Evolutionary conservation across 352 stramenopile genomes (phyloP), one percentile per base, ranked within the genome.

Genomic region (Globisporangium rhizosaccharum): DNA sequence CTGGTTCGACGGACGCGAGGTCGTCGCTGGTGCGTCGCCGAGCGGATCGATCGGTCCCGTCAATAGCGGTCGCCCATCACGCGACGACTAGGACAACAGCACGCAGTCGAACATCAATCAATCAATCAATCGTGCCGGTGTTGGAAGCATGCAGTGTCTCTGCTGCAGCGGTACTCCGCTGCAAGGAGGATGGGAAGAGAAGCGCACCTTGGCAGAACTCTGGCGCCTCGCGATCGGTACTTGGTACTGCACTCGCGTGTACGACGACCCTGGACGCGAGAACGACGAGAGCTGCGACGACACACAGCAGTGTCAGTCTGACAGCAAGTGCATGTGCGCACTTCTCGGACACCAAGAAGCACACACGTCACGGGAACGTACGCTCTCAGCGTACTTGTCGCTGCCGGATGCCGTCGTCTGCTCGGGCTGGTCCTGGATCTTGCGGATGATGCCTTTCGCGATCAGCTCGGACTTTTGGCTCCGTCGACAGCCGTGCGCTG

Each of bases 191-290:
- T 18, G 15, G 14, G 26, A 15, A 18, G 9, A 25, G 18, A 56
- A 2, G 46, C 48, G 5, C 50, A 90, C 77, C 68, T 87, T 90
- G 25, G 65, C 62, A 20, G 75, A 68, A 23, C 67, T 72, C 51
- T 72, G 67, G 37, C 77, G 74, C 33, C 72, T 81, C 33, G 54
- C 67, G 0, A 76, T 66, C 1, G 76, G 74, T 0, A 75, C 76
- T 28, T 87, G 71, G 57, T 85, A 74, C 48, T 90, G 79, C 10
- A 78, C 80, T 46, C 79, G 62, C 25, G 68, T 76, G 62, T 92
- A 92, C 18, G 83, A 80, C 1, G 83, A 92, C 15, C 80, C 83
- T 12, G 83, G 83, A 10, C 83, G 75, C 4, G 83, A 92, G 49
- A 90, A 88, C 12, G 76, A 78, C 11, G 80, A 86, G 57, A 92